Conservation (phyloP, 2,329 filamentous ascomycete species). For the Xylariaceae sp. region DNA sequence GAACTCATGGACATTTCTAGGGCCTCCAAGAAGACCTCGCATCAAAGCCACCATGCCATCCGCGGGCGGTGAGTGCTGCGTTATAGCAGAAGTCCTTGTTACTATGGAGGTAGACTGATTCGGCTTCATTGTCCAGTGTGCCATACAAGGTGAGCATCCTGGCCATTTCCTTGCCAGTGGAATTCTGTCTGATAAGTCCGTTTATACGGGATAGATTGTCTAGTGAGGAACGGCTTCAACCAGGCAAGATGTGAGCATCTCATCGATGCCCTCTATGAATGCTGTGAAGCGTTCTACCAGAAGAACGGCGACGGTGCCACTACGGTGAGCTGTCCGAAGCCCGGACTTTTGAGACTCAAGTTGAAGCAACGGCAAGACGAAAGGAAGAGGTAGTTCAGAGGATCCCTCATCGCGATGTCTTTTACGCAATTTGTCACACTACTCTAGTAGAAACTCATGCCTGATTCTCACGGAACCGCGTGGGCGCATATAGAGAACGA, state of each 20-base stretch:
- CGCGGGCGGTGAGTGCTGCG: constrained; percentile 62
- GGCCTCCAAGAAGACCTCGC: constrained; percentile 63
- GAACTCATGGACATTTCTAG: constrained; percentile 10
- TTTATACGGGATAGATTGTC: constrained; percentile 56
- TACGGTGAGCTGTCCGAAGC: constrained; percentile 80
- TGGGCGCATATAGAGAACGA: neutral
- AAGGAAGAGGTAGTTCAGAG: constrained; percentile 18
- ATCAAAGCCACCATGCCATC: constrained; percentile 75
- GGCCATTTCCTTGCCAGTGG: neutral
- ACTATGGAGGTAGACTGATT: constrained; percentile 1
- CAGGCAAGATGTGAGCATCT: constrained; percentile 75
- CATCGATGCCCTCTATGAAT: constrained; percentile 85
- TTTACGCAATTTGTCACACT: neutral
- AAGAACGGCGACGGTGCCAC: constrained; percentile 69
- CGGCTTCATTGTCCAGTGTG: constrained; percentile 53
- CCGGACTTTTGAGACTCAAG: constrained; percentile 72
- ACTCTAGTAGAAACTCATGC: neutral
- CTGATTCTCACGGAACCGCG: neutral
- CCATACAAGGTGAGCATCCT: constrained; percentile 68
- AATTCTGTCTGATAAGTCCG: constrained; percentile 14
- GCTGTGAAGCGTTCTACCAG: constrained; percentile 84
- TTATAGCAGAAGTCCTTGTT: no score
- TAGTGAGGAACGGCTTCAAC: constrained; percentile 77
- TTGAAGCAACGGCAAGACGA: constrained; percentile 65
- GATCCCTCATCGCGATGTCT: neutral